Evolutionary conservation across 306 rosid species (phyloP).

Genomic region (Prinsepia uniflora): DNA sequence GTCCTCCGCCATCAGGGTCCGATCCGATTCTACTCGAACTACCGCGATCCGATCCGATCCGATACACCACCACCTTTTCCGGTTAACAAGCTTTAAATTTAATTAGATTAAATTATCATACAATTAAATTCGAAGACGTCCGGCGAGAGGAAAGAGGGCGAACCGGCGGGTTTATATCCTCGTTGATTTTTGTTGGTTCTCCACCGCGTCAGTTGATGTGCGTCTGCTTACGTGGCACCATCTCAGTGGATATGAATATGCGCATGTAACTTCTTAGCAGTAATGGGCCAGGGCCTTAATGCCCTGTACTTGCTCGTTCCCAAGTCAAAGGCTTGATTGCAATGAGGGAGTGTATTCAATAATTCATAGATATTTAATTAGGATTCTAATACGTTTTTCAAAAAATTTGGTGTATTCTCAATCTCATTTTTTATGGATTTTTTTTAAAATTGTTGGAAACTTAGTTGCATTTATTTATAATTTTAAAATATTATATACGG

Average conservation of each 20-base stretch:
- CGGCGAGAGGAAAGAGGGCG: not conserved
- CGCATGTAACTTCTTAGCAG: not conserved
- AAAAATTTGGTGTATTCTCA: too few species aligned
- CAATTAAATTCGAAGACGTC: not conserved
- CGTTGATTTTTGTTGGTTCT: too few species aligned
- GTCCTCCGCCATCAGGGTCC: constrained; percentile 56
- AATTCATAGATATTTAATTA: too few species aligned
- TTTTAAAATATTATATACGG: too few species aligned
- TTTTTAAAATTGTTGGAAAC: too few species aligned
- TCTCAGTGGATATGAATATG: constrained; percentile 22
- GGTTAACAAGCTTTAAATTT: not conserved
- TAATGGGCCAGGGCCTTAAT: not conserved
- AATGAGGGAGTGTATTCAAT: too few species aligned
- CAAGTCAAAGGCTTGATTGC: too few species aligned
- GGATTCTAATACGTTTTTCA: too few species aligned
- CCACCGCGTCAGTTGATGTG: constrained; percentile 31
- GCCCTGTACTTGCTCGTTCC: too few species aligned
- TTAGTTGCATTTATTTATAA: too few species aligned
- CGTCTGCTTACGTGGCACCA: constrained; percentile 28
- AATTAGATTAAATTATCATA: not conserved
- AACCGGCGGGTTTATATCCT: not conserved
- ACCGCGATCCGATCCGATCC: not conserved
- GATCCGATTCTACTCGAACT: not conserved
- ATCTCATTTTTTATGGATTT: too few species aligned
- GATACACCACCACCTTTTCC: not conserved